A percentile compares a stretch with the other conserved stretches of the same genome.
phyloP scores from a whole-genome alignment of 352 stramenopile genomes.

The Phytophthora hybrid region DNA sequence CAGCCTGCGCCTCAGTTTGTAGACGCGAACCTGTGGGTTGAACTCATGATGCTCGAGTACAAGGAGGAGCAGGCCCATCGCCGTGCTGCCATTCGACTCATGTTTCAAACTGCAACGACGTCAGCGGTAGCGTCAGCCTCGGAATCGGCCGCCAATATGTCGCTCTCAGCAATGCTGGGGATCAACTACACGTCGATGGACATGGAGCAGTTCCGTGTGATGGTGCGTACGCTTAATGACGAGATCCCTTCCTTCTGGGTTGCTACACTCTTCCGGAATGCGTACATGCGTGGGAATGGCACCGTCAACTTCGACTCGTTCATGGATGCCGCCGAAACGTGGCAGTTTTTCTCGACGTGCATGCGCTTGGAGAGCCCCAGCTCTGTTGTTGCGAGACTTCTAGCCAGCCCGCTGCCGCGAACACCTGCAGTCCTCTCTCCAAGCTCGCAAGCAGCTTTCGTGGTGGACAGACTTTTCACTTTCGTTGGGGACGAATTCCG shows the following conservation, averaged over 20 bases:
- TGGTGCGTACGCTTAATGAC: constrained; percentile 86
- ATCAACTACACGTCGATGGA: constrained; percentile 77
- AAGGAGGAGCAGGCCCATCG: constrained; percentile 93
- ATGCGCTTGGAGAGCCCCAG: constrained; percentile 81
- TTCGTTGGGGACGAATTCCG: constrained; percentile 59
- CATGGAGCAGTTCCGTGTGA: constrained; percentile 91
- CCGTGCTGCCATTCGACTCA: constrained; percentile 88
- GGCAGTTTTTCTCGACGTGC: constrained; percentile 90
- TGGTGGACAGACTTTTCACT: constrained; percentile 66
- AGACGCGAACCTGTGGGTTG: constrained; percentile 81
- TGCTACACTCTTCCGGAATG: constrained; percentile 68
- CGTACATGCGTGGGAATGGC: constrained; percentile 73
- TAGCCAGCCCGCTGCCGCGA: constrained; percentile 25
- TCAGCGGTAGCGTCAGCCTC: constrained; percentile 29
- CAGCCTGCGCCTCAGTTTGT: constrained; percentile 54
- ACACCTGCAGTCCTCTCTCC: constrained; percentile 49
- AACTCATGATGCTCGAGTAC: constrained; percentile 93
- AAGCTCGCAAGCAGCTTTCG: constrained; percentile 54
- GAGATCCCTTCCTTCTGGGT: constrained; percentile 73
- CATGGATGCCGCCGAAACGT: constrained; percentile 80
- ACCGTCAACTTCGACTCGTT: constrained; percentile 92
- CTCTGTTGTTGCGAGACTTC: constrained; percentile 48
- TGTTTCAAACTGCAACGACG: constrained; percentile 91
- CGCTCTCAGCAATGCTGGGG: constrained; percentile 29
- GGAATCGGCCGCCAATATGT: constrained; percentile 31